A percentile compares a stretch with the other conserved stretches of the same genome.
Evolutionary conservation across 2,329 filamentous ascomycete genomes (phyloP).

Genomic region (Penicillium sp.): DNA sequence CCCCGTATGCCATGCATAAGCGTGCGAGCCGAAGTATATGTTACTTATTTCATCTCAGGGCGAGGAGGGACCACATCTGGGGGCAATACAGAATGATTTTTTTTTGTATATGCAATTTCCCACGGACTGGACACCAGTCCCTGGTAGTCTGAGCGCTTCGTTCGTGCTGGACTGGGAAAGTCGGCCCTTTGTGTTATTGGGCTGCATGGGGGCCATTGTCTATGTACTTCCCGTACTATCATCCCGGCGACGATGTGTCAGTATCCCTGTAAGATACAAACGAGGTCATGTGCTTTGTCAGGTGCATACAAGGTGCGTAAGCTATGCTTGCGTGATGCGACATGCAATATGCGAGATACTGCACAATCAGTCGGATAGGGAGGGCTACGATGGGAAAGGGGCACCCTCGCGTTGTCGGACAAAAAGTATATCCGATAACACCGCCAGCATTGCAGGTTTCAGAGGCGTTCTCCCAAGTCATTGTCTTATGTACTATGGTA

Average conservation of each 20-base stretch:
- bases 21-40: constrained; percentile 9
- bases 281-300: constrained; percentile 17
- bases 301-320: constrained; percentile 9
- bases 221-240: neutral
- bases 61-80: neutral
- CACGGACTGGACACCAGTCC: constrained; percentile 7
- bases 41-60: constrained; percentile 1
- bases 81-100: neutral
- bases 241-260: constrained; percentile 5
- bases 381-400: neutral
- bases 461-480: neutral
- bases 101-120: neutral
- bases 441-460: neutral
- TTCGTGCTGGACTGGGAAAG: neutral
- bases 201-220: neutral
- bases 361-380: constrained; percentile 5
- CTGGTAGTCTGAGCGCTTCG: constrained; percentile 11
- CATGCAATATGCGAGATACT: constrained; percentile 12
- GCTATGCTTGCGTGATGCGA: constrained; percentile 14
- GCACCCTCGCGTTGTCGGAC: neutral
- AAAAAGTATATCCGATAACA: neutral
- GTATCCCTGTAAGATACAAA: constrained; percentile 12
- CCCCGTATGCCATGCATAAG: constrained; percentile 20
- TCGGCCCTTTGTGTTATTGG: neutral
- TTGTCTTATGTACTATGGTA: neutral